Evolutionary conservation across 2,329 filamentous ascomycete species (phyloP), one percentile per base, ranked within the genome.

Genomic region (Fusarium oligoseptatum): DNA sequence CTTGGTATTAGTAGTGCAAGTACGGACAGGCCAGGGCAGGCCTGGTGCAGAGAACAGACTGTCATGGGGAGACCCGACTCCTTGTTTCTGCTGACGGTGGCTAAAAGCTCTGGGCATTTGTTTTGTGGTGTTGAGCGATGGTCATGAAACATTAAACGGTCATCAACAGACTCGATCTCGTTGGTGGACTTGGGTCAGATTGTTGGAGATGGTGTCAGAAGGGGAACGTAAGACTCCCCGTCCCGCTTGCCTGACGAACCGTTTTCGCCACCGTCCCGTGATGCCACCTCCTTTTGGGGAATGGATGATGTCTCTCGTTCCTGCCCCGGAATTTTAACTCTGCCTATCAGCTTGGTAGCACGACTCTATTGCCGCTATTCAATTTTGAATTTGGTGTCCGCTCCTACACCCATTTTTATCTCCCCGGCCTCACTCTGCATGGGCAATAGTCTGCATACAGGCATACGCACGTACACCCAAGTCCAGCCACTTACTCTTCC

Each of bases 251-350:
- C 48, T 63, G 60, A 32, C 32, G 60, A 69, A 62, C 71, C 73
- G 68, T 74, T 76, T 67, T 76, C 64, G 73, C 73, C 73, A 76
- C 73, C 68, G 67, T 73, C 45, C 55, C 60, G 67, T 73, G 60
- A 69, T 71, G 52, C 36, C 57, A 45, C 41, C 15, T 39, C 48
- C 15, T 34, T 50, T 27, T 48, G 24, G 48, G 62, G 34, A 32
- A 55, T 55, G 48, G 27, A 55, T 34, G 48, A 58, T 57, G 55
- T 37, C 15, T n/a, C 34, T 29, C 37, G 57, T 63, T 67, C 48
- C 61, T 64, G 73, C 73, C 67, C 73, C 67, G 64, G 63, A 74
- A 60, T 74, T 75, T 75, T 70, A 76, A 66, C 73, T 75, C 72
- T 65, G 60, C 57, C 43, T 60, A 67, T 68, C 52, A 63, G 45